These are phyloP conservation scores for Hymenoscyphus fraxineus DNA, from an alignment of 2,329 filamentous ascomycete genomes.

Conservation along the genomic window DNA sequence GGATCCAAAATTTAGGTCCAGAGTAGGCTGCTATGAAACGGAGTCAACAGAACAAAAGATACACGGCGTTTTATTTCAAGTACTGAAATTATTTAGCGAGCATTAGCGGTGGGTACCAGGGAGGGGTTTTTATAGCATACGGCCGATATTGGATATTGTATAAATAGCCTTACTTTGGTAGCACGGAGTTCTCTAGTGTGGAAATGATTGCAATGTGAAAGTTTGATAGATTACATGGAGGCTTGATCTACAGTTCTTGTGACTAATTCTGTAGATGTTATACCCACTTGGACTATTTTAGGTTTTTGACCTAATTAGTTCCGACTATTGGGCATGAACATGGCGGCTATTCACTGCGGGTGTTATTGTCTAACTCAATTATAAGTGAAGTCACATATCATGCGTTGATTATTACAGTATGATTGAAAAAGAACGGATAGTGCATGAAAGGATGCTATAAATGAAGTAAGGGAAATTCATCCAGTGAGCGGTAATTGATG, in stretches of 20 bases:
- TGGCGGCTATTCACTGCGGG: too few species aligned
- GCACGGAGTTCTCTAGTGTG: background rate
- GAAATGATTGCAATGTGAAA: background rate
- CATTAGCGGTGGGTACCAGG: background rate
- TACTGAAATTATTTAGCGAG: constrained; percentile 2
- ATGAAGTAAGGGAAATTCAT: background rate
- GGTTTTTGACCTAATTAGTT: too few species aligned
- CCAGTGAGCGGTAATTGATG: background rate
- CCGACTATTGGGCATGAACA: too few species aligned
- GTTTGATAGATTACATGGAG: background rate
- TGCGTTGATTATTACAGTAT: too few species aligned
- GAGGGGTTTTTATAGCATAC: background rate
- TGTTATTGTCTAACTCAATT: too few species aligned
- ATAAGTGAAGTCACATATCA: too few species aligned
- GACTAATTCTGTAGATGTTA: too few species aligned
- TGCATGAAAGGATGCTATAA: background rate
- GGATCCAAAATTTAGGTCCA: background rate
- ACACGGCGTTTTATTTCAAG: background rate
- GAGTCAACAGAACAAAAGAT: background rate
- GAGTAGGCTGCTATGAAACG: background rate
- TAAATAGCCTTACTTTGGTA: background rate
- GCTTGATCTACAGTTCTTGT: background rate
- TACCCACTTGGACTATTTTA: too few species aligned
- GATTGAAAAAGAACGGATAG: too few species aligned
- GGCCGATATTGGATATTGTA: constrained; percentile 10